Conservation (phyloP, 306 rosid species). For the Senna siamea region DNA sequence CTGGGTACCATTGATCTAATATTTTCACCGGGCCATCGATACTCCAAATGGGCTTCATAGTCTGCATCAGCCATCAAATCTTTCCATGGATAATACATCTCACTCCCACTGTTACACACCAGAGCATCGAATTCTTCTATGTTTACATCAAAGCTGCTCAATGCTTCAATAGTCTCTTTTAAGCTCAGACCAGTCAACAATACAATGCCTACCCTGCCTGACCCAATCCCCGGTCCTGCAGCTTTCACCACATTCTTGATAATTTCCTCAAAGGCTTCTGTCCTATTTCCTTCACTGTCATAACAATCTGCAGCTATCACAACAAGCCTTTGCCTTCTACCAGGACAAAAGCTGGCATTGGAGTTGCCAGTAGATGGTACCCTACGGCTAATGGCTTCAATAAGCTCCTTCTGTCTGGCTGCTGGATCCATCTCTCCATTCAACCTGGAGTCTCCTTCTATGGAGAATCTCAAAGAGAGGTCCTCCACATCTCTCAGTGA, state of each 20-base stretch:
- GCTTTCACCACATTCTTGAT: slow-evolving; percentile 55
- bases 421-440: slow-evolving; percentile 58
- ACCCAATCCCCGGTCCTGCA: slow-evolving; percentile 43
- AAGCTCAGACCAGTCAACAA: slow-evolving; percentile 66
- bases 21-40: slow-evolving; percentile 80
- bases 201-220: slow-evolving; percentile 60
- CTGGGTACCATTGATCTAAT: slow-evolving; percentile 65
- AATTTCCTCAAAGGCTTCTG: slow-evolving; percentile 46
- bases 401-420: slow-evolving; percentile 70
- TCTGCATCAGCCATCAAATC: slow-evolving; percentile 67
- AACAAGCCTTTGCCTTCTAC: slow-evolving; percentile 69
- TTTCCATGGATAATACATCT: slow-evolving; percentile 79
- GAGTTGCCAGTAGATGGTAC: slow-evolving; percentile 50
- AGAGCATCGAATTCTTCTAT: slow-evolving; percentile 70
- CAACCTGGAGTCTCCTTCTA: slow-evolving; percentile 61
- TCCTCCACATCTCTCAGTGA: slow-evolving; percentile 76
- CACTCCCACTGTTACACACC: slow-evolving; percentile 81
- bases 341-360: slow-evolving; percentile 57
- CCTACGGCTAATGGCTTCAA: slow-evolving; percentile 65
- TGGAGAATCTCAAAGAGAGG: slow-evolving; percentile 75
- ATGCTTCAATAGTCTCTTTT: slow-evolving; percentile 61
- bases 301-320: slow-evolving; percentile 73
- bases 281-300: slow-evolving; percentile 50
- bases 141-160: slow-evolving; percentile 55
- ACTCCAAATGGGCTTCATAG: slow-evolving; percentile 70